Conservation (phyloP, 768 basidiomycete species). For the Pulveroboletus sp. region DNA sequence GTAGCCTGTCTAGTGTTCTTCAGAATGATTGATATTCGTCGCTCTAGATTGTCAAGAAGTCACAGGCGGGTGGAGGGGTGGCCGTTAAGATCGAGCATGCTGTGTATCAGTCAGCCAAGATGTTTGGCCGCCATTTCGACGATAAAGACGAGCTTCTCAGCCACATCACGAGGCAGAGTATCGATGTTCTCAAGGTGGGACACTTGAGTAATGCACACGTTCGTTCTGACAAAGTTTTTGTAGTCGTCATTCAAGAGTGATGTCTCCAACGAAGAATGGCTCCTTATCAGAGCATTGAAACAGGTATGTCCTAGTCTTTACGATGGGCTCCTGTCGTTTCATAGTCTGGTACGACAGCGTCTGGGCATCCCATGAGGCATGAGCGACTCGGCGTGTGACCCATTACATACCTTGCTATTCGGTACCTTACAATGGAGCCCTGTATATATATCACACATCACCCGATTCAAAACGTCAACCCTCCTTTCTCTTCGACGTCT, state of each 20-base stretch:
- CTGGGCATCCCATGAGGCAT: slow-evolving; percentile 32
- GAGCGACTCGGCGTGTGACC: not conserved
- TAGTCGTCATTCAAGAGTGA: slow-evolving; percentile 85
- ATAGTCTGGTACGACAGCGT: slow-evolving; percentile 25
- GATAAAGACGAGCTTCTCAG: slow-evolving; percentile 94
- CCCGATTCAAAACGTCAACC: not conserved
- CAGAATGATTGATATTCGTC: not conserved
- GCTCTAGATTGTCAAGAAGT: slow-evolving; percentile 79
- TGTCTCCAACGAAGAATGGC: slow-evolving; percentile 89
- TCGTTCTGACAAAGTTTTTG: slow-evolving; percentile 8
- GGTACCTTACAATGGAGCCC: slow-evolving; percentile 22
- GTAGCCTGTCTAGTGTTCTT: not conserved
- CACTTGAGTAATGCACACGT: not conserved
- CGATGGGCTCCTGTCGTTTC: not conserved
- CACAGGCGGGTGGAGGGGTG: slow-evolving; percentile 92
- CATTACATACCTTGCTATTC: not conserved
- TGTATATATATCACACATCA: slow-evolving; percentile 30
- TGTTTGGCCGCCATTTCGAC: slow-evolving; percentile 94
- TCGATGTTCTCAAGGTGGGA: slow-evolving; percentile 88
- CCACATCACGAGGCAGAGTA: slow-evolving; percentile 86
- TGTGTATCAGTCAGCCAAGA: slow-evolving; percentile 90
- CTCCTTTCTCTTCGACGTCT: not conserved
- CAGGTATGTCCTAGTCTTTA: slow-evolving; percentile 38
- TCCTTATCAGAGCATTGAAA: slow-evolving; percentile 85
- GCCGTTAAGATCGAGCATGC: slow-evolving; percentile 99